Evolutionary conservation across 192 early-diverging fungal genomes (phyloP).

Genomic region (Coemansia sp.): DNA sequence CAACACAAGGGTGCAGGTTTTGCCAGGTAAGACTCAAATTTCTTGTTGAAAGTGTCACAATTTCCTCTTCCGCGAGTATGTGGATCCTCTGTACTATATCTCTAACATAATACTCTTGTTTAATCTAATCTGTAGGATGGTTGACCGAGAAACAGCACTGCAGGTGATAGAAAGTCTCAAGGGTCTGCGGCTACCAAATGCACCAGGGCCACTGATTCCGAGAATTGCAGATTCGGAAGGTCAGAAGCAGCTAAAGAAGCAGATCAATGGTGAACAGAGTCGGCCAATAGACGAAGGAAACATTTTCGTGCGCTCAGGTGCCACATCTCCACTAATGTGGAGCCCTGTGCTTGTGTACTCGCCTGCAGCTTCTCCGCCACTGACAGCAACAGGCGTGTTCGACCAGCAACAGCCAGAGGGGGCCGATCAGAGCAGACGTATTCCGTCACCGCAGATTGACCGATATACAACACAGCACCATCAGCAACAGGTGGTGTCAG

Average conservation of each 20-base stretch:
- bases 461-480: conserved; percentile 4
- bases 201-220: conserved; percentile 66
- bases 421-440: not conserved
- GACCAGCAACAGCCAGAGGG: too few relatives aligned
- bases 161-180: conserved; percentile 68
- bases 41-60: too few relatives aligned
- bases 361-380: conserved; percentile 24
- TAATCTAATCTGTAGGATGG: conserved; percentile 47
- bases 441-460: conserved; percentile 6
- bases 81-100: too few relatives aligned
- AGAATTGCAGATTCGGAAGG: conserved; percentile 78
- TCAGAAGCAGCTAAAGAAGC: conserved; percentile 76
- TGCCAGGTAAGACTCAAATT: conserved; percentile 20
- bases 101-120: too few relatives aligned
- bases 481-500: not conserved
- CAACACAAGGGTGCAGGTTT: conserved; percentile 79
- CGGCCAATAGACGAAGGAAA: not conserved
- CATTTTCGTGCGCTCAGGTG: conserved; percentile 16
- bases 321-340: conserved; percentile 45
- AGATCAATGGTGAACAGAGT: conserved; percentile 39
- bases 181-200: conserved; percentile 59
- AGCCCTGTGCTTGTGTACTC: conserved; percentile 47
- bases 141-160: conserved; percentile 66
- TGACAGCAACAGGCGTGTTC: not conserved
- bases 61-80: too few relatives aligned